Evolutionary conservation across 2,329 filamentous ascomycete genomes (phyloP).

Genomic region (Fusarium goolgardi): DNA sequence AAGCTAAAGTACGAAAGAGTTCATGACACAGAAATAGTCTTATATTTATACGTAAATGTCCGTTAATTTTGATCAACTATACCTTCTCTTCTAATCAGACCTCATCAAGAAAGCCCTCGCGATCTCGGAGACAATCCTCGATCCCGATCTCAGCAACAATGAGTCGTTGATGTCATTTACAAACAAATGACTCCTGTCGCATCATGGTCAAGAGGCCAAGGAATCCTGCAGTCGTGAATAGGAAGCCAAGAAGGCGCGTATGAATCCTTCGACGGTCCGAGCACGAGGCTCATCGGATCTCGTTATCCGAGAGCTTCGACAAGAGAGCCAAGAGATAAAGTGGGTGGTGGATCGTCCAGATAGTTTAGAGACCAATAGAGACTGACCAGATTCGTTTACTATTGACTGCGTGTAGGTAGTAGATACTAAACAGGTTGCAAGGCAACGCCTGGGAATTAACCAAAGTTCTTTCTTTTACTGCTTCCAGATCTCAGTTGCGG

Average conservation of each 20-base stretch:
- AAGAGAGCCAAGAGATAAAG: background rate
- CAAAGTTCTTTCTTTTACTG: background rate
- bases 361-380: fast-evolving
- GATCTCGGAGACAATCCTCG: too few species aligned
- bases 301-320: background rate
- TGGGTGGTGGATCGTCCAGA: background rate
- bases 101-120: too few species aligned
- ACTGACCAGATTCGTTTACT: background rate
- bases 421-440: background rate
- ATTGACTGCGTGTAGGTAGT: background rate
- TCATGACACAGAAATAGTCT: too few species aligned
- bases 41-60: background rate
- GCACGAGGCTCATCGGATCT: background rate
- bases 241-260: background rate
- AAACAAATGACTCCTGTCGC: background rate
- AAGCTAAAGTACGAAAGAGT: too few species aligned
- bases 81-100: background rate
- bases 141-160: too few species aligned
- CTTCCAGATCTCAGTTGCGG: fast-evolving
- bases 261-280: background rate
- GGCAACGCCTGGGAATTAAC: background rate
- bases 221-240: background rate
- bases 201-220: background rate
- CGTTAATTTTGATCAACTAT: background rate
- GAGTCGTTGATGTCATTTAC: too few species aligned